Evolutionary conservation across 352 stramenopile species (phyloP).

Genomic region (Phytophthora tentaculata): DNA sequence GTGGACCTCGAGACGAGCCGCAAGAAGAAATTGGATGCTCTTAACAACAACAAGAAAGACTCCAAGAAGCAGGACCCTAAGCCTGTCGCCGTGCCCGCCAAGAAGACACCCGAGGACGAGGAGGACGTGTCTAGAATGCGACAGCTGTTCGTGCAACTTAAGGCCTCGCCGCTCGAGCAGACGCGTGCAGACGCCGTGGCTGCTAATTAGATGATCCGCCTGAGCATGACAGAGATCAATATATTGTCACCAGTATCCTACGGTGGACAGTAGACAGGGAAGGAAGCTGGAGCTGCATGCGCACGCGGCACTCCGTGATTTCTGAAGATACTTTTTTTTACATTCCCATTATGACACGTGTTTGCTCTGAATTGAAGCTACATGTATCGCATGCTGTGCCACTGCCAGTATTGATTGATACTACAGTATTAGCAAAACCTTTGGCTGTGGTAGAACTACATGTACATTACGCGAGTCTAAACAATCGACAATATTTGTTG

Average conservation of each 20-base stretch:
- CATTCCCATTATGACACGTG: slow-evolving; percentile 3
- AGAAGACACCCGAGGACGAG: slow-evolving; percentile 74
- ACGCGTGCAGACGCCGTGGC: slow-evolving; percentile 60
- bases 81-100: slow-evolving; percentile 44
- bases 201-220: slow-evolving; percentile 44
- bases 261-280: slow-evolving; percentile 15
- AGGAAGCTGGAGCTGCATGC: background rate
- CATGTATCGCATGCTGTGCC: too few species aligned
- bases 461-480: too few species aligned
- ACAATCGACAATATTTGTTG: background rate
- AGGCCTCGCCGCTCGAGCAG: slow-evolving; percentile 90
- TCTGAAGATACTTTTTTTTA: slow-evolving; percentile 25
- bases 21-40: slow-evolving; percentile 73
- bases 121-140: slow-evolving; percentile 93
- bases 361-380: background rate
- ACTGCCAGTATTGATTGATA: too few species aligned
- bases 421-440: too few species aligned
- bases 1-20: slow-evolving; percentile 89
- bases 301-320: slow-evolving; percentile 15
- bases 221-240: slow-evolving; percentile 22
- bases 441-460: too few species aligned
- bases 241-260: slow-evolving; percentile 12
- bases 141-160: slow-evolving; percentile 94
- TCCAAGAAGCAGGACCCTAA: slow-evolving; percentile 53
- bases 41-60: slow-evolving; percentile 54